These are phyloP conservation scores for Perilla frutescens DNA, from an alignment of 257 asterid species.

Conservation along the genomic window DNA sequence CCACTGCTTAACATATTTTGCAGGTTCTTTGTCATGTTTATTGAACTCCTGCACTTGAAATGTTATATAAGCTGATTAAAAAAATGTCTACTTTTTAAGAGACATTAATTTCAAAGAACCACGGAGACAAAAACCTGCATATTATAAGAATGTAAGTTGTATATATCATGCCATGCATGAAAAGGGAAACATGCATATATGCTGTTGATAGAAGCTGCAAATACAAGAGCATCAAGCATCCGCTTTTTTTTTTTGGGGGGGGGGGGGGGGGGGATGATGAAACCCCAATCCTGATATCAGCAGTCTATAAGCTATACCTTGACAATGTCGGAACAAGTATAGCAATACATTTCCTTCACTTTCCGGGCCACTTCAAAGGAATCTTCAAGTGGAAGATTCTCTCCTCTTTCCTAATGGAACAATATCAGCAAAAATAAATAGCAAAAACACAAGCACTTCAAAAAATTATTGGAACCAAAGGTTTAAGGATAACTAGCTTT, in stretches of 20 bases:
- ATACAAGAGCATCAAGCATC: slow-evolving; percentile 2
- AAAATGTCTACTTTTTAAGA: slow-evolving; percentile 18
- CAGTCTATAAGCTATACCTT: slow-evolving; percentile 62
- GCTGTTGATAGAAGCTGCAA: slow-evolving; percentile 19
- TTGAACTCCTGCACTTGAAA: slow-evolving; percentile 78
- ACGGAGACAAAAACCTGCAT: background rate
- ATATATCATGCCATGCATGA: background rate
- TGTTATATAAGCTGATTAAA: slow-evolving; percentile 32
- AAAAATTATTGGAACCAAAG: background rate
- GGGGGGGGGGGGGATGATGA: background rate
- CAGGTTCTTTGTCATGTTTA: slow-evolving; percentile 93
- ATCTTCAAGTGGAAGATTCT: slow-evolving; percentile 90
- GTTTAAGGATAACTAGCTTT: slow-evolving; percentile 22
- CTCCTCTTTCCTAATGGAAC: slow-evolving; percentile 90
- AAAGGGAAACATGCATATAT: slow-evolving; percentile 25
- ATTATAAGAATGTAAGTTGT: slow-evolving; percentile 5
- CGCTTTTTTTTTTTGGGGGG: slow-evolving; percentile 21
- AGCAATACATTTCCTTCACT: slow-evolving; percentile 95
- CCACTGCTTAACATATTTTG: slow-evolving; percentile 90
- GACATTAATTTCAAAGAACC: slow-evolving; percentile 9
- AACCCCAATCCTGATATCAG: slow-evolving; percentile 19
- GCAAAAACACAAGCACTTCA: slow-evolving; percentile 14
- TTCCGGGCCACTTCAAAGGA: slow-evolving; percentile 88
- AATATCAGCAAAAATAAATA: slow-evolving; percentile 33
- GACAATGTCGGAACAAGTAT: slow-evolving; percentile 94